These are phyloP conservation scores for Penicillium italicum DNA, from an alignment of 2,329 filamentous ascomycete genomes.

Conservation along the genomic window DNA sequence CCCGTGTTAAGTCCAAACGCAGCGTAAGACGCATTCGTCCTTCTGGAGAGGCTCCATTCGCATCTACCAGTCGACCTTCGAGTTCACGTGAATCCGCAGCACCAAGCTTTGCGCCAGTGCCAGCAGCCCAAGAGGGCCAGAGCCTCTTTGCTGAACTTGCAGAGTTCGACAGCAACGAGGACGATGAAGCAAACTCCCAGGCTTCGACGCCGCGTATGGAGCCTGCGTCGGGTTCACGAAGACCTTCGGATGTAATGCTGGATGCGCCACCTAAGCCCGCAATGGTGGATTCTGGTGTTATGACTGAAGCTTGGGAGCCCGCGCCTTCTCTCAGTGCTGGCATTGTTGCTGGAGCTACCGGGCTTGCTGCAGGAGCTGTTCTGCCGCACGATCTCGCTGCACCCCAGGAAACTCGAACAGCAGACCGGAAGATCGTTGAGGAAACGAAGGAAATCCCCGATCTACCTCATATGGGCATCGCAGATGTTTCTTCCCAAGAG, in stretches of 20 bases:
- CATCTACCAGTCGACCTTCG: slow-evolving; percentile 37
- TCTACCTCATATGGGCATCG: slow-evolving; percentile 29
- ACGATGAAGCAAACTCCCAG: slow-evolving; percentile 55
- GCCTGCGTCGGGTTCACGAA: slow-evolving; percentile 34
- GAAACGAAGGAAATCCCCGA: slow-evolving; percentile 19
- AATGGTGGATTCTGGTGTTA: slow-evolving; percentile 60
- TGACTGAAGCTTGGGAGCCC: slow-evolving; percentile 59
- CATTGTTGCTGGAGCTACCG: slow-evolving; percentile 11
- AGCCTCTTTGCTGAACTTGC: slow-evolving; percentile 89
- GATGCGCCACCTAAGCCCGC: slow-evolving; percentile 25
- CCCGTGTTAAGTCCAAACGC: slow-evolving; percentile 68
- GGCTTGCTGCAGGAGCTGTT: slow-evolving; percentile 21
- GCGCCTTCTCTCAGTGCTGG: slow-evolving; percentile 15
- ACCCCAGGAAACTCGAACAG: slow-evolving; percentile 9
- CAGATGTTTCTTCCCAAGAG: slow-evolving; percentile 33
- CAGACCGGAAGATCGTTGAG: slow-evolving; percentile 17
- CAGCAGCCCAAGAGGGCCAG: slow-evolving; percentile 57
- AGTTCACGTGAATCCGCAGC: slow-evolving; percentile 52
- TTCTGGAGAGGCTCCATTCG: slow-evolving; percentile 45
- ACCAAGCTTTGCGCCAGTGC: slow-evolving; percentile 48
- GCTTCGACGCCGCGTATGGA: slow-evolving; percentile 42
- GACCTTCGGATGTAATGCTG: slow-evolving; percentile 31
- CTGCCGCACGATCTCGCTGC: slow-evolving; percentile 21
- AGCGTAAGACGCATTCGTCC: slow-evolving; percentile 57
- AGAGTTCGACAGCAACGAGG: slow-evolving; percentile 67